These are phyloP conservation scores for Rachicladosporium sp. DNA, from an alignment of 2,329 filamentous ascomycete genomes.

Conservation along the genomic window DNA sequence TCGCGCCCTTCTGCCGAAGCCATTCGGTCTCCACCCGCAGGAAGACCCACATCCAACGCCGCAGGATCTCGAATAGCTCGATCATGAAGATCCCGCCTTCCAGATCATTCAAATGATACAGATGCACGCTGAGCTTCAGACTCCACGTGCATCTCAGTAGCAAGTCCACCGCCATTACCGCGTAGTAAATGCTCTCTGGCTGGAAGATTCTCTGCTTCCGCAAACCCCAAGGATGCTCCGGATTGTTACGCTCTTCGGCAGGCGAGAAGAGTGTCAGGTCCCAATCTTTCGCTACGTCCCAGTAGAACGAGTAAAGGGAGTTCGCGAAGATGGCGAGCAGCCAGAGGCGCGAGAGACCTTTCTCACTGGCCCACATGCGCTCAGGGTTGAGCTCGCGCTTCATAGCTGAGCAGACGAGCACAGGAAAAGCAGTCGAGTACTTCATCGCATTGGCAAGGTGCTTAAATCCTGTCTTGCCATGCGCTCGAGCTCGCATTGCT, in stretches of 20 bases:
- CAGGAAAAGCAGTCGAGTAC: constrained; percentile 87
- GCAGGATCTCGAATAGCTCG: constrained; percentile 72
- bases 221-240: constrained; percentile 50
- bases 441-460: constrained; percentile 78
- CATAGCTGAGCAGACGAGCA: constrained; percentile 52
- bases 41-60: constrained; percentile 95
- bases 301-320: constrained; percentile 93
- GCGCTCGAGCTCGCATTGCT: constrained; percentile 54
- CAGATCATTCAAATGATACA: constrained; percentile 74
- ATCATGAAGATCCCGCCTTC: constrained; percentile 83
- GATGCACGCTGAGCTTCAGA: constrained; percentile 68
- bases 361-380: constrained; percentile 5
- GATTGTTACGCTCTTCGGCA: constrained; percentile 45
- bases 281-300: constrained; percentile 96
- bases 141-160: constrained; percentile 82
- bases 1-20: constrained; percentile 22
- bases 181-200: constrained; percentile 65
- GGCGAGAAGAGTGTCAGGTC: constrained; percentile 69
- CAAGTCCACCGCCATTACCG: constrained; percentile 65
- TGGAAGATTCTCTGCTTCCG: constrained; percentile 63
- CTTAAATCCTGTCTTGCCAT: constrained; percentile 47
- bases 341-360: constrained; percentile 9
- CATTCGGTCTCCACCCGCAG: constrained; percentile 91
- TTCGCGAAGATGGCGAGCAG: constrained; percentile 47
- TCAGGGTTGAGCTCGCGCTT: constrained; percentile 8